Percentiles rank a stretch among this genome's conserved stretches.
These are phyloP conservation scores for Prunus kanzakura DNA, from an alignment of 306 rosid species.

Conservation along the genomic window DNA sequence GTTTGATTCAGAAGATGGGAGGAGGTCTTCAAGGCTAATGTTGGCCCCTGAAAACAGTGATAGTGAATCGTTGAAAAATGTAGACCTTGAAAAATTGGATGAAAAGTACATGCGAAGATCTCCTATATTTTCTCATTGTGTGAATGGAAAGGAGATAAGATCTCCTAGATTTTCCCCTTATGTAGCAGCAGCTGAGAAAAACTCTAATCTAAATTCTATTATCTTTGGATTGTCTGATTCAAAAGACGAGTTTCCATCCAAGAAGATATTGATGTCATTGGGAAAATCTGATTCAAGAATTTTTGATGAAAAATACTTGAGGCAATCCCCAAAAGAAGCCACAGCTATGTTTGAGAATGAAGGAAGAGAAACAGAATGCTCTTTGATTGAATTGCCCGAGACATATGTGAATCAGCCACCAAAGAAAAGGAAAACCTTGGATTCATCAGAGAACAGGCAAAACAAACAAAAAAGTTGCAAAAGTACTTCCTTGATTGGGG, in stretches of 20 bases:
- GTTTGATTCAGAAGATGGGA: conserved; percentile 32
- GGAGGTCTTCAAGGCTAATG: conserved; percentile 13
- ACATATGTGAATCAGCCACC: conserved; percentile 33
- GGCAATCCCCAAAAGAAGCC: conserved; percentile 26
- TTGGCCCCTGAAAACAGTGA: conserved; percentile 5
- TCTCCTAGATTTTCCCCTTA: conserved; percentile 40
- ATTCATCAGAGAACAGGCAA: conserved; percentile 18
- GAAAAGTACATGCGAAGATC: conserved; percentile 34
- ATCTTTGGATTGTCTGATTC: conserved; percentile 34
- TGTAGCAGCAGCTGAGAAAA: conserved; percentile 21
- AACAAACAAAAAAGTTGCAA: conserved; percentile 12
- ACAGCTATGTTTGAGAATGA: conserved; percentile 28
- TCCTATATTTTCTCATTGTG: not conserved
- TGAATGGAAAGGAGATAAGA: conserved; percentile 21
- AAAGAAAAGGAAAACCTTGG: conserved; percentile 32
- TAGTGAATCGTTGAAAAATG: conserved; percentile 9
- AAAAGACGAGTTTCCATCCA: conserved; percentile 20
- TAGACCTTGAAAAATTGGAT: not conserved
- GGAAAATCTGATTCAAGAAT: conserved; percentile 18
- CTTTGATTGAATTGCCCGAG: conserved; percentile 31
- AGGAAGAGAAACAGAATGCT: conserved; percentile 27
- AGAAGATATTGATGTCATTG: conserved; percentile 13
- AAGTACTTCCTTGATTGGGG: conserved; percentile 59
- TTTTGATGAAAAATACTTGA: conserved; percentile 19
- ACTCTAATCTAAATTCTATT: conserved; percentile 9